Conservation (phyloP, 2,329 filamentous ascomycete genomes). For the Penicillium freii region DNA sequence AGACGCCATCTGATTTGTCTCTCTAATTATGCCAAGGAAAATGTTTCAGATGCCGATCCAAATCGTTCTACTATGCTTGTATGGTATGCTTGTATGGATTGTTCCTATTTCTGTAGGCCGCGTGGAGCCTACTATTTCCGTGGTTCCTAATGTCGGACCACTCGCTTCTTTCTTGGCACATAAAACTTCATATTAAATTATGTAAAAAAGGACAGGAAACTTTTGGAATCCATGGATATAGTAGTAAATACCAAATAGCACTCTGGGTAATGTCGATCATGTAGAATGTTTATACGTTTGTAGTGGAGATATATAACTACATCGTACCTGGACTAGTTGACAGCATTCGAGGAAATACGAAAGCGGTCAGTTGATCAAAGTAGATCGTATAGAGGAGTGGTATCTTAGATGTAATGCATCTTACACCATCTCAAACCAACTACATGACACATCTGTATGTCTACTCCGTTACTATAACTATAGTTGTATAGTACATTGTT, state of each 20-base stretch:
- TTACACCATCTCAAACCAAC: background rate
- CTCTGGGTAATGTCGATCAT: background rate
- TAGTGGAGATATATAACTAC: no score
- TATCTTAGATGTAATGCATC: no score
- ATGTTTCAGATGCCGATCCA: background rate
- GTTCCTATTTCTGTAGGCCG: background rate
- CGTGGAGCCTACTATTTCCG: slow-evolving; percentile 4
- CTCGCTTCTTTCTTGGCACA: background rate
- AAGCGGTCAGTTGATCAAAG: no score
- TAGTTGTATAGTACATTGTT: no score
- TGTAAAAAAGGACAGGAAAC: background rate
- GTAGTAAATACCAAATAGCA: background rate
- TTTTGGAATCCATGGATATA: background rate
- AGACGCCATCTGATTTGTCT: background rate
- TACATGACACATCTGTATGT: background rate
- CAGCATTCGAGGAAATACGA: no score
- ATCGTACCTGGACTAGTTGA: no score
- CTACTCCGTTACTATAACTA: background rate
- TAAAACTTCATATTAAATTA: background rate
- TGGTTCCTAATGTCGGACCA: background rate
- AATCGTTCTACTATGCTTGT: background rate
- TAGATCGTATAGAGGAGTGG: background rate
- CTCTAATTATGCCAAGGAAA: background rate
- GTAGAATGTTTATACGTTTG: background rate
- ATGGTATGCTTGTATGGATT: background rate